phyloP scores from a whole-genome alignment of 2,329 filamentous ascomycete species.

The Ilyonectria mors-panacis region DNA sequence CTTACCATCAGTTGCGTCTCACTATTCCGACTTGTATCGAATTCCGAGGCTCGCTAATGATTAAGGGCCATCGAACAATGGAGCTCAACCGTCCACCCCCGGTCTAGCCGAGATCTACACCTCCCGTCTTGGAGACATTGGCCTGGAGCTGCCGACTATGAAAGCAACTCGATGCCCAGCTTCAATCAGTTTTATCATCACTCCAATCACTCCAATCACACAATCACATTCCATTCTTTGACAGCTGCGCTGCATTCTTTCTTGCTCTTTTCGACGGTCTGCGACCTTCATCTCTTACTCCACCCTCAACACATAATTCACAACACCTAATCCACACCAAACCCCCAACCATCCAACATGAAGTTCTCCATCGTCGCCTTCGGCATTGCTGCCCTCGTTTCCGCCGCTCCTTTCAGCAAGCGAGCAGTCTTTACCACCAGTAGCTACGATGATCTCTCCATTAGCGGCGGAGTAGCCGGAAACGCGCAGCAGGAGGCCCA shows the following conservation, averaged over 20 bases:
- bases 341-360: constrained; percentile 45
- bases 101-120: background rate
- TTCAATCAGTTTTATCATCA: background rate
- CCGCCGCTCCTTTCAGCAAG: constrained; percentile 49
- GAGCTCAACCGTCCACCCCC: background rate
- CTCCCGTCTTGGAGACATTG: background rate
- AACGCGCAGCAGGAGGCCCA: constrained; percentile 62
- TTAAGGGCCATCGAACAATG: background rate
- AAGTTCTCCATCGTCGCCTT: constrained; percentile 53
- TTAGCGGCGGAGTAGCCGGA: constrained; percentile 62
- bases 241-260: constrained; percentile 1
- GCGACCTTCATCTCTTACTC: background rate
- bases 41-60: background rate
- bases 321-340: background rate
- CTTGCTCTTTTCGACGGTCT: background rate
- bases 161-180: background rate
- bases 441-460: constrained; percentile 62
- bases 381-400: constrained; percentile 45
- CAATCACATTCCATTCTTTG: background rate
- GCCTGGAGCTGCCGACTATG: background rate
- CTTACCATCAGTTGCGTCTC: background rate
- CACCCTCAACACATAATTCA: background rate
- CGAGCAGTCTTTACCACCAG: constrained; percentile 52
- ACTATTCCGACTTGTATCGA: background rate
- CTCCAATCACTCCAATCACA: background rate